Evolutionary conservation across 176 grass and related monocot genomes (phyloP).

Genomic region (Raddia guianensis): DNA sequence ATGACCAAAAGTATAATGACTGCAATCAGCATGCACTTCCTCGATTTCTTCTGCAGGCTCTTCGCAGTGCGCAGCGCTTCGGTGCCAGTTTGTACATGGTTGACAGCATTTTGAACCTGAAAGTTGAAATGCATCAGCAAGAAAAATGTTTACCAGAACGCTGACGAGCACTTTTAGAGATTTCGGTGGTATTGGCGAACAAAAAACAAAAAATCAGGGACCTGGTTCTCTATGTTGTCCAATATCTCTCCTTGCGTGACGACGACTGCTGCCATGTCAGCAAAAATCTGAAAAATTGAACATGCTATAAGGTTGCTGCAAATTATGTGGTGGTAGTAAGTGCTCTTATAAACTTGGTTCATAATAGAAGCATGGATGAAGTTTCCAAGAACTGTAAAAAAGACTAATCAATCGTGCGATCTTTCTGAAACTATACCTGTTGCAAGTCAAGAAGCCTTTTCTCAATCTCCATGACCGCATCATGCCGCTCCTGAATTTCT

Average conservation of each 20-base stretch:
- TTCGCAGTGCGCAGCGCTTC: conserved; percentile 58
- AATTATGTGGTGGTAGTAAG: background rate
- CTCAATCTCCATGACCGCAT: conserved; percentile 84
- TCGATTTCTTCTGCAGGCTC: conserved; percentile 66
- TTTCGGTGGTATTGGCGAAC: background rate
- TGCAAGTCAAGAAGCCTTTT: conserved; percentile 82
- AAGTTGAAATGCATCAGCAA: background rate
- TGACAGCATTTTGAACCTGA: conserved; percentile 65
- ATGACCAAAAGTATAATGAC: conserved; percentile 52
- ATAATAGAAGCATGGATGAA: background rate
- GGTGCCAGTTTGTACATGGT: conserved; percentile 55
- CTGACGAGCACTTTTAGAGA: background rate
- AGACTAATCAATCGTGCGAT: background rate
- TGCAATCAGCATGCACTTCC: conserved; percentile 65
- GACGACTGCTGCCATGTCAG: conserved; percentile 60
- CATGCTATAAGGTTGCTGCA: background rate
- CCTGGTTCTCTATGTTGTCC: conserved; percentile 69
- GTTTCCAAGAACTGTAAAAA: background rate
- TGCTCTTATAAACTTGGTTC: background rate
- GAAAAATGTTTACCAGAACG: background rate
- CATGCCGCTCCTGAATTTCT: conserved; percentile 95
- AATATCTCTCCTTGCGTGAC: conserved; percentile 65
- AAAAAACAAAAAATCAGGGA: conserved; percentile 14
- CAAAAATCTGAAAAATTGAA: conserved; percentile 47
- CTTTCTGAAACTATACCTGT: conserved; percentile 56